phyloP scores from a whole-genome alignment of 805 yeast genomes.

The Candida palmyrensis region DNA sequence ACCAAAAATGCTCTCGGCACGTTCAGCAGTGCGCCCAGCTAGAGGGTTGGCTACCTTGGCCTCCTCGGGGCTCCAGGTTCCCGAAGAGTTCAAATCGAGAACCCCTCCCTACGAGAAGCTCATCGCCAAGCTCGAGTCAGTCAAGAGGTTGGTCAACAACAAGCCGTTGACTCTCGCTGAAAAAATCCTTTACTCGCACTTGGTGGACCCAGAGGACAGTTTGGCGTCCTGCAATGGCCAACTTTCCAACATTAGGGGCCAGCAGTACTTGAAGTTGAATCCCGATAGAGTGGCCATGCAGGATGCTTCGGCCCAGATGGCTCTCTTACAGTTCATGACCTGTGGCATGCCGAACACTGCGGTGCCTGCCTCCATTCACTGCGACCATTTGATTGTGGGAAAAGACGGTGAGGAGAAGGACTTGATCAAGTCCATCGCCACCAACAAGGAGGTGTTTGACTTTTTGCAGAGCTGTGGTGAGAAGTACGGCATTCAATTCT shows the following conservation, averaged over 20 bases:
- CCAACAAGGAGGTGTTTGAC: constrained; percentile 93
- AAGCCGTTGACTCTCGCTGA: constrained; percentile 89
- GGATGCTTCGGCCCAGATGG: constrained; percentile 99
- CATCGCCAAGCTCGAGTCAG: constrained; percentile 54
- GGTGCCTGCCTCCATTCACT: constrained; percentile 94
- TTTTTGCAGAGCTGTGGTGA: constrained; percentile 90
- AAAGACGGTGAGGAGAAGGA: constrained; percentile 87
- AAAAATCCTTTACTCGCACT: constrained; percentile 88
- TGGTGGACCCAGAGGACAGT: constrained; percentile 83
- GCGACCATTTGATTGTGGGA: constrained; percentile 97
- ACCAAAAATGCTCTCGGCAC: constrained; percentile 6
- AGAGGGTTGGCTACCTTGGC: constrained; percentile 30
- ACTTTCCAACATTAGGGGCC: constrained; percentile 66
- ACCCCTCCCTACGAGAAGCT: constrained; percentile 87
- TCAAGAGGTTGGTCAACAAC: constrained; percentile 60
- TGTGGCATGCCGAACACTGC: constrained; percentile 84
- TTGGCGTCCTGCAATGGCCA: constrained; percentile 46
- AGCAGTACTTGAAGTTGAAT: constrained; percentile 82
- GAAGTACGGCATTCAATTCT: constrained; percentile 94
- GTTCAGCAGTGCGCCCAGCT: constrained; percentile 3
- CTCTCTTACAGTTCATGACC: constrained; percentile 96
- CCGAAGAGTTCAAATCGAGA: constrained; percentile 59
- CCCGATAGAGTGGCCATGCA: constrained; percentile 99
- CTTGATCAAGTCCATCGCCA: constrained; percentile 70
- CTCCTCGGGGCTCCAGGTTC: constrained; percentile 33